Evolutionary conservation across 1,284 basidiomycete species (phyloP).

Genomic region (Rhodotorula sp.): DNA sequence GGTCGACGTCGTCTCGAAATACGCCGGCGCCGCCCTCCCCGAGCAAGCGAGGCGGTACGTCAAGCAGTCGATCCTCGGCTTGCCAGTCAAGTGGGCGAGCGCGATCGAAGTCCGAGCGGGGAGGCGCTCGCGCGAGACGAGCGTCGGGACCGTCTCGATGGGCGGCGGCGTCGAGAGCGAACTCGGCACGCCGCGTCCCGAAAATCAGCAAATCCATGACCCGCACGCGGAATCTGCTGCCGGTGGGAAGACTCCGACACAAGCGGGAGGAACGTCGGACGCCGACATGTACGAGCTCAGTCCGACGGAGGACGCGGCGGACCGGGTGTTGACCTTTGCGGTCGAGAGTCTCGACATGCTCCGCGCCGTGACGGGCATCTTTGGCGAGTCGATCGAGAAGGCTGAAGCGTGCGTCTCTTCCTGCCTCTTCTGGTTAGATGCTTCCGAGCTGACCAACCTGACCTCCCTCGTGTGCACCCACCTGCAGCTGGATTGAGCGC

Average conservation of each 20-base stretch:
- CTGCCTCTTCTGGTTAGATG: background rate
- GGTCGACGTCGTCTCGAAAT: constrained; percentile 80
- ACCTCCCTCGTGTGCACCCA: background rate
- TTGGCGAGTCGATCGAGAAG: constrained; percentile 80
- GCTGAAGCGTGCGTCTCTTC: constrained; percentile 72
- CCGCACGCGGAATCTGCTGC: background rate
- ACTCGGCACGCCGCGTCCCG: constrained; percentile 27
- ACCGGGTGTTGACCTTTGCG: constrained; percentile 75
- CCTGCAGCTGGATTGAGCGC: constrained; percentile 69
- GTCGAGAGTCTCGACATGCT: constrained; percentile 91
- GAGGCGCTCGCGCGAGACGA: constrained; percentile 1
- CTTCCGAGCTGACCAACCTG: background rate
- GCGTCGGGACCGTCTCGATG: background rate
- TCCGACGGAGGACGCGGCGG: constrained; percentile 66
- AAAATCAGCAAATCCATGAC: constrained; percentile 19
- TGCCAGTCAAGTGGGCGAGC: constrained; percentile 77
- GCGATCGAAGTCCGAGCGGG: constrained; percentile 39
- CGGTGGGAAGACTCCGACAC: background rate
- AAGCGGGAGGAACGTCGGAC: background rate
- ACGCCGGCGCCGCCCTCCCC: constrained; percentile 77
- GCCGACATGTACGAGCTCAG: constrained; percentile 46
- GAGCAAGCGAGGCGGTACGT: constrained; percentile 77
- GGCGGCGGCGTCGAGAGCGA: constrained; percentile 15
- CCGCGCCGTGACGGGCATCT: constrained; percentile 76
- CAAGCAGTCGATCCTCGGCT: constrained; percentile 71